phyloP scores from a whole-genome alignment of 192 early-diverging fungal genomes.

The Anaeromyces robustus region DNA sequence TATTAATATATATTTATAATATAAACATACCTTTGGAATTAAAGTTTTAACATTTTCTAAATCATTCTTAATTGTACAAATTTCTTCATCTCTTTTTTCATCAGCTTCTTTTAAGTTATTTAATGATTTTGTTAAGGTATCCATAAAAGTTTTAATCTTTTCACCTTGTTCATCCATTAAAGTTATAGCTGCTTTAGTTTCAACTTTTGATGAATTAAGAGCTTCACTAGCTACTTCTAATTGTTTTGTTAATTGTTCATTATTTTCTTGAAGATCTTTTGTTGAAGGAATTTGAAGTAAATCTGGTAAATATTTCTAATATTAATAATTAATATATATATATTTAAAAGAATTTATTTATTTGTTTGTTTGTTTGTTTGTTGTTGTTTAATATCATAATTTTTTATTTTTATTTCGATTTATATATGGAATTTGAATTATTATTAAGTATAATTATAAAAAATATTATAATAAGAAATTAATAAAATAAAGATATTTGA shows the following conservation, averaged over 20 bases:
- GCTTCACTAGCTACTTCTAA: neutral
- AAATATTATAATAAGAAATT: no score
- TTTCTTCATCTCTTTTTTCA: slow-evolving; percentile 43
- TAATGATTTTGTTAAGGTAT: slow-evolving; percentile 9
- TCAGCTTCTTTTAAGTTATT: slow-evolving; percentile 32
- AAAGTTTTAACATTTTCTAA: slow-evolving; percentile 52
- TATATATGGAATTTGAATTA: no score
- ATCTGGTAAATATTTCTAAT: slow-evolving; percentile 15
- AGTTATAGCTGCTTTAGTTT: slow-evolving; percentile 5
- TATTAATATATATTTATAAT: neutral
- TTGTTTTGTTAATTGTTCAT: neutral
- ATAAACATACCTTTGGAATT: slow-evolving; percentile 69
- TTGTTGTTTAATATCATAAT: no score
- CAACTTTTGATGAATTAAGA: neutral
- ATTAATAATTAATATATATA: slow-evolving; percentile 2
- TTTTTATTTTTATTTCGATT: no score
- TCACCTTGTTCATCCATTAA: slow-evolving; percentile 49
- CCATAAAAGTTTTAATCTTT: slow-evolving; percentile 33
- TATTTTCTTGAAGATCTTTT: slow-evolving; percentile 44
- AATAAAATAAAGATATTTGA: no score
- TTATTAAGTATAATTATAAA: no score
- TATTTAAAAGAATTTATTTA: no score
- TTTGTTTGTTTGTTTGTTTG: no score
- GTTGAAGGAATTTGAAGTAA: slow-evolving; percentile 44
- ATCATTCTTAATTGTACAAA: slow-evolving; percentile 57